Conservation (phyloP, 495 filamentous ascomycete genomes). For the Cercophora scortea region DNA sequence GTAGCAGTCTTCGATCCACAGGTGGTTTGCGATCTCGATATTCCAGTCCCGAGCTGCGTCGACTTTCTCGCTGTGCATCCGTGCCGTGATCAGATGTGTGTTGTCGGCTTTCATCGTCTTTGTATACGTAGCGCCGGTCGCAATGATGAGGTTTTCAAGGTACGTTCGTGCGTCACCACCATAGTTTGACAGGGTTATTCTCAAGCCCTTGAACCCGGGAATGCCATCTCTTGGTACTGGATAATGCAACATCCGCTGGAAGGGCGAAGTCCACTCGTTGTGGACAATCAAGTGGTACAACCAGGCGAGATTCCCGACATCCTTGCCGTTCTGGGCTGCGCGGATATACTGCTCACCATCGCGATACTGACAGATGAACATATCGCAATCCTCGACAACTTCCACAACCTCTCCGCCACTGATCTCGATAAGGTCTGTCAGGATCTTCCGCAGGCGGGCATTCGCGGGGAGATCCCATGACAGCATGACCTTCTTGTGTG, state of each 20-base stretch:
- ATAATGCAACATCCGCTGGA: slow-evolving; percentile 79
- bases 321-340: slow-evolving; percentile 65
- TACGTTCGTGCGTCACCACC: slow-evolving; percentile 89
- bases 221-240: slow-evolving; percentile 68
- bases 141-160: slow-evolving; percentile 81
- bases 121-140: slow-evolving; percentile 77
- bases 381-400: slow-evolving; percentile 63
- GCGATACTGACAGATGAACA: slow-evolving; percentile 80
- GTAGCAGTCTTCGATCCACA: slow-evolving; percentile 98
- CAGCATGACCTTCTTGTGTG: slow-evolving; percentile 57
- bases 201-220: slow-evolving; percentile 65
- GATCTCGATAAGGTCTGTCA: slow-evolving; percentile 59
- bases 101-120: neutral
- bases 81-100: neutral
- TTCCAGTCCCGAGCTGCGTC: slow-evolving; percentile 87
- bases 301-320: slow-evolving; percentile 90
- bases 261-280: slow-evolving; percentile 78
- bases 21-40: slow-evolving; percentile 81
- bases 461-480: slow-evolving; percentile 64
- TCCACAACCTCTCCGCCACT: slow-evolving; percentile 63
- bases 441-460: slow-evolving; percentile 52
- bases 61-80: slow-evolving; percentile 71
- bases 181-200: slow-evolving; percentile 91
- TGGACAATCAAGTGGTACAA: slow-evolving; percentile 84
- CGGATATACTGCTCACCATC: slow-evolving; percentile 70